Base-by-base conservation (phyloP, 2,329 filamentous ascomycete genomes). In the Alternaria ethzedia region DNA sequence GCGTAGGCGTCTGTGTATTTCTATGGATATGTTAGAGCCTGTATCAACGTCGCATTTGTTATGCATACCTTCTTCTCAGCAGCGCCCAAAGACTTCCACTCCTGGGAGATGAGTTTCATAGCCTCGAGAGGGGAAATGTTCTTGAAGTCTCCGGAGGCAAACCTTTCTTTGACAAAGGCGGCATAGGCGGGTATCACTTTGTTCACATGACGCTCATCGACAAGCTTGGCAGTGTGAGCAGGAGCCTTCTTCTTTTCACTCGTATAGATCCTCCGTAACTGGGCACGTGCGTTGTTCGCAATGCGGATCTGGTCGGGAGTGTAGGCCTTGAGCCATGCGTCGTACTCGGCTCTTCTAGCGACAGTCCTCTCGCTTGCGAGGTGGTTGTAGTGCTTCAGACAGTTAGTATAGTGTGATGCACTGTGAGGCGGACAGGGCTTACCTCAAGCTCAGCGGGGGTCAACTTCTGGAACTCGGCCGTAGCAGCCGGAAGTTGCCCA, bases 231-330 rank as follows among this genome's bases (percentile, higher is more conserved):
- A 13, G 67, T 69, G 51, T 73, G 15, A 6, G 49, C 13, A 12
- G 63, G 54, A 26, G 26, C 50, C 10, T 50, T 56, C 46, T 69
- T 70, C 8, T 25, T 23, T 4, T 54, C 64, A 12, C 54, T 20
- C 28, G 46, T 65, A 6, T 64, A 52, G 45, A 65, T 72, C n/a
- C 62, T 72, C 11, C 75, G 73, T 17, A 86, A 69, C 5, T 46
- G 11, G 2, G 43, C 62, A 41, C 89, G 86, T 11, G 89, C 89
- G 11, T 67, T 72, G 75, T 91, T 91, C 60, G 89, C 89, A 4
- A 81, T 62, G 49, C 80, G 80, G 69, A 91, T 90, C 71, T 89
- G 75, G 6, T 86, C 80, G 10, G 87, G 84, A 2, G 86, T 86
- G 71, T 89, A 78, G 4, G 76, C 79, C 30, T 84, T 75, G 20